Conservation (phyloP, 2,329 filamentous ascomycete species). For the Epichloe sibirici region DNA sequence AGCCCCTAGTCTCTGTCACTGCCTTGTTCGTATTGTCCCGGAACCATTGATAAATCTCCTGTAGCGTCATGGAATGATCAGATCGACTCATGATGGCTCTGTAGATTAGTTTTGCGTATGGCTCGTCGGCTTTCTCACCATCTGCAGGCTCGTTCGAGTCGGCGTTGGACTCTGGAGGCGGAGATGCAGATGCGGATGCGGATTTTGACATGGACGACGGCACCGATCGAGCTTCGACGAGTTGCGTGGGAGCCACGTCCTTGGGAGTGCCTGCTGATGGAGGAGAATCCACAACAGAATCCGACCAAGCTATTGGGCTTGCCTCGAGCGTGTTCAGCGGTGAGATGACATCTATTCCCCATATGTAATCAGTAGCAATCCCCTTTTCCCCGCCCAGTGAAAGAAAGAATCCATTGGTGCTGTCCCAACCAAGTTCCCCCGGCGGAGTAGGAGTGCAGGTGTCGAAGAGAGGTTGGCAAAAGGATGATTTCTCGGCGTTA, state of each 20-base stretch:
- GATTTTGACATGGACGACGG: background rate
- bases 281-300: slow-evolving; percentile 4
- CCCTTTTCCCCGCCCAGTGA: background rate
- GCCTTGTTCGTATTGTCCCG: slow-evolving; percentile 69
- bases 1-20: slow-evolving; percentile 63
- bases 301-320: slow-evolving; percentile 3
- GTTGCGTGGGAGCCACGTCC: background rate
- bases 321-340: slow-evolving; percentile 8
- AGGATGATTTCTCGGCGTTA: background rate
- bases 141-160: slow-evolving; percentile 10
- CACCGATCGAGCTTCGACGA: background rate
- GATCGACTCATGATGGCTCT: slow-evolving; percentile 58
- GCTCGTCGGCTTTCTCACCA: slow-evolving; percentile 34
- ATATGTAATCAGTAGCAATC: background rate
- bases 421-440: background rate
- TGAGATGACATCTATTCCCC: background rate
- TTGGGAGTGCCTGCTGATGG: slow-evolving; percentile 5
- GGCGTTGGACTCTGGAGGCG: slow-evolving; percentile 14
- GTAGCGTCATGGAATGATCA: slow-evolving; percentile 59
- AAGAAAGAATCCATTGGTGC: background rate
- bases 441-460: background rate
- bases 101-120: slow-evolving; percentile 76
- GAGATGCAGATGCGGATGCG: slow-evolving; percentile 8
- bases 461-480: background rate
- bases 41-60: slow-evolving; percentile 90